Base-by-base conservation (phyloP, 371 early-diverging fungal species). In the Rhizopus stolonifer region DNA sequence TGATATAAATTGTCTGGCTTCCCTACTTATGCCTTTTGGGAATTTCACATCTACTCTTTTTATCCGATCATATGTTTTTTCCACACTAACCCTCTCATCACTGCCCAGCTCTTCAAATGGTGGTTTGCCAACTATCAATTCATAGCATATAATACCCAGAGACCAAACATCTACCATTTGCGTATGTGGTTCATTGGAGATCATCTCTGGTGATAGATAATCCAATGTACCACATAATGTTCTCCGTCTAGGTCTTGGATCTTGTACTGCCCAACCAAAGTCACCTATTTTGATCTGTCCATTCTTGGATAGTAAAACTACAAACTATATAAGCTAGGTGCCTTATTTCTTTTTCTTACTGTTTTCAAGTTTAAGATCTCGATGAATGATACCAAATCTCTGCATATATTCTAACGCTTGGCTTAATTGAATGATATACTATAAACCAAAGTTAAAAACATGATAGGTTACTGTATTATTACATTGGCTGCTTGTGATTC, bases 211-310 rank as follows among this genome's bases (percentile, higher is more conserved):
- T 9, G 93, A 85, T 36, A 99, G 71, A 60, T 99, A 99, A 69
- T 99, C 99, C 54, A 95, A 67, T 8, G 99, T 99, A 4, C 99
- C 99, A 69, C 99, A 99, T 33, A 98, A 69, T 0, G 98, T 98
- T 24, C 69, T 70, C 23, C 96, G 83, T 56, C 91, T 84, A 34
- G 84, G 79, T 25, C 86, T 85, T 22, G 91, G 93, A 49, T 98
- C 92, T 61, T 94, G 94, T 3, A 99, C 98, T 4, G 95, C 90
- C 99, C 99, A 99, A 2, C 99, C 99, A 83, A 99, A 99, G 72
- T 99, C 99, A 13, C 94, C 91, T 47, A 99, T 87, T 68, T 98
- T 98, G 23, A 99, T 67, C 48, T 88, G 82, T 10, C 92, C 94
- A 38, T 95, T 79, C 4, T 80, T 61, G 22, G 90, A 93, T 21